A percentile compares a stretch with the other conserved stretches of the same genome.
These are phyloP conservation scores for Neonectria punicea DNA, from an alignment of 2,329 filamentous ascomycete genomes.

Conservation along the genomic window DNA sequence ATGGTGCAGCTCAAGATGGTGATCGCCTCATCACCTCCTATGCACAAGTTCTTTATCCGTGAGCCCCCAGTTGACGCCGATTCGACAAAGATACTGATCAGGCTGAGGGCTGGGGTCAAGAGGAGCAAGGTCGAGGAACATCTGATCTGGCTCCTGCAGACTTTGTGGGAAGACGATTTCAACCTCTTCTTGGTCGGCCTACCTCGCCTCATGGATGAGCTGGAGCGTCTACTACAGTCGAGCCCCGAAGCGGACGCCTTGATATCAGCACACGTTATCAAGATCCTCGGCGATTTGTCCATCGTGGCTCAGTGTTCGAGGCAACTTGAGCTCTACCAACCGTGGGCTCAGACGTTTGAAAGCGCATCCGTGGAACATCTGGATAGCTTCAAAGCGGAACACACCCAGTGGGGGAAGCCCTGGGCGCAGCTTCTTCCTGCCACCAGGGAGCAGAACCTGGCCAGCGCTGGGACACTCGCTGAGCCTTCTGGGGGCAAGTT, in stretches of 20 bases:
- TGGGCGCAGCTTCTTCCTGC: constrained; percentile 30
- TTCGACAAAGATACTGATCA: too few species aligned
- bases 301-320: constrained; percentile 56
- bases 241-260: constrained; percentile 50
- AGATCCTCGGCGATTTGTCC: constrained; percentile 56
- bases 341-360: constrained; percentile 58
- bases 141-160: constrained; percentile 50
- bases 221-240: constrained; percentile 55
- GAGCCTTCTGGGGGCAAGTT: constrained; percentile 54
- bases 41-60: too few species aligned
- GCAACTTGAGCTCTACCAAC: constrained; percentile 59
- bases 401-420: too few species aligned
- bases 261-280: constrained; percentile 50
- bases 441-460: constrained; percentile 27
- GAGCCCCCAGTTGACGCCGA: too few species aligned
- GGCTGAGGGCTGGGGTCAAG: constrained; percentile 22
- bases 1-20: too few species aligned
- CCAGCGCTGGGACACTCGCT: constrained; percentile 34
- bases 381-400: too few species aligned
- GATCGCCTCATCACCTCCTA: too few species aligned
- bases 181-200: constrained; percentile 47
- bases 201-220: constrained; percentile 56
- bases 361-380: constrained; percentile 22
- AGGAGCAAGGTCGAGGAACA: constrained; percentile 36
- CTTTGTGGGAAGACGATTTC: constrained; percentile 50